These are phyloP conservation scores for Butyriboletus loyo DNA, from an alignment of 768 basidiomycete genomes.

Conservation along the genomic window DNA sequence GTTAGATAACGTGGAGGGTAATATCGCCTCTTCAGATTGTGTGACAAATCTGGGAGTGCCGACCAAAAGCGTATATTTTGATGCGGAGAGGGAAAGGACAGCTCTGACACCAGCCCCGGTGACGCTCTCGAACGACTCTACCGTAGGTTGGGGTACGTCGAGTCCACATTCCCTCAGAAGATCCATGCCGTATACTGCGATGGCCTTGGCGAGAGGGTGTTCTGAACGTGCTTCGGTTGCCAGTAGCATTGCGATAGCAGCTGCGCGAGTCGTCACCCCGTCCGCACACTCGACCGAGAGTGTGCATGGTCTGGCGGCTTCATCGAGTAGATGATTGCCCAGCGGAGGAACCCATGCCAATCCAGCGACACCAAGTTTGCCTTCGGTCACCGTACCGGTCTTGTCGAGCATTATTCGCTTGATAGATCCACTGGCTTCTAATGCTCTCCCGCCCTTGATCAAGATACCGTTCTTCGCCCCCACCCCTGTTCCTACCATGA, in stretches of 20 bases:
- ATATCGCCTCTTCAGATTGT: conserved; percentile 45
- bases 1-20: conserved; percentile 55
- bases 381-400: conserved; percentile 95
- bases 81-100: conserved; percentile 49
- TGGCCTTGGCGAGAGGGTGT: conserved; percentile 93
- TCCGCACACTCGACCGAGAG: conserved; percentile 46
- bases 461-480: conserved; percentile 96
- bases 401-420: conserved; percentile 89
- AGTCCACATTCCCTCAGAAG: conserved; percentile 42
- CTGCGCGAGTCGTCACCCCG: conserved; percentile 54
- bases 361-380: conserved; percentile 81
- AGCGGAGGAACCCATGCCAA: conserved; percentile 66
- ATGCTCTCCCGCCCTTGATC: conserved; percentile 94
- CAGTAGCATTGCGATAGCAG: conserved; percentile 76
- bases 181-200: conserved; percentile 78
- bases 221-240: conserved; percentile 90
- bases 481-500: conserved; percentile 98
- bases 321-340: conserved; percentile 21
- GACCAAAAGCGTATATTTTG: conserved; percentile 59
- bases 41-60: conserved; percentile 75
- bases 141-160: conserved; percentile 46
- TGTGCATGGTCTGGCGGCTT: conserved; percentile 4
- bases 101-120: conserved; percentile 90
- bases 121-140: conserved; percentile 80
- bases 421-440: conserved; percentile 86